phyloP scores from a whole-genome alignment of 2,329 filamentous ascomycete species.

The Monilinia polystroma region DNA sequence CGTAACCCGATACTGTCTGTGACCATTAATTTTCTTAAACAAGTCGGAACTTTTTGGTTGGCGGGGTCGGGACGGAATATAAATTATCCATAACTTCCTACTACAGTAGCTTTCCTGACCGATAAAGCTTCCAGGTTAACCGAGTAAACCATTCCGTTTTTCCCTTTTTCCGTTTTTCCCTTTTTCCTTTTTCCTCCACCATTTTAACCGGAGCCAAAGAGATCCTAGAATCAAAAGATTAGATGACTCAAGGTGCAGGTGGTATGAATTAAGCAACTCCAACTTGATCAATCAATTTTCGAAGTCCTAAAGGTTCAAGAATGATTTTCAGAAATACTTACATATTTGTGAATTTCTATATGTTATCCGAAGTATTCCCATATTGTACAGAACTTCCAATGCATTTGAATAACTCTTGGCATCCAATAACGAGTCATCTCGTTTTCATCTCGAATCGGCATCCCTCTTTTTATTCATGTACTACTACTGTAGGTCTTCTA shows the following conservation, averaged over 20 bases:
- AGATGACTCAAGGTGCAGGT: too few species aligned
- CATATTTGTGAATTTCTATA: not conserved
- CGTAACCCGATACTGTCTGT: not conserved
- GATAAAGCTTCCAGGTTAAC: slow-evolving; percentile 2
- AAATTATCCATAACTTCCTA: not conserved
- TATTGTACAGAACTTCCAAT: not conserved
- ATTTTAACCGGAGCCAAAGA: not conserved
- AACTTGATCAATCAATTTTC: not conserved
- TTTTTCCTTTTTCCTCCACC: not conserved
- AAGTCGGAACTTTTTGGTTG: not conserved
- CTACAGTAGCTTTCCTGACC: not conserved
- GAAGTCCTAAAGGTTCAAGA: not conserved
- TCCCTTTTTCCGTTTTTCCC: not conserved
- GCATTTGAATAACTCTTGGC: not conserved
- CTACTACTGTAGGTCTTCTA: too few species aligned
- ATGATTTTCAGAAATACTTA: not conserved
- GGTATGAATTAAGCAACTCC: too few species aligned
- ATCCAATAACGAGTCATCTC: not conserved
- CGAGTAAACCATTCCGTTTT: not conserved
- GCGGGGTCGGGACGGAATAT: slow-evolving; percentile 7
- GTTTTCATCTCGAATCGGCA: too few species aligned
- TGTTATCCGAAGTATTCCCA: slow-evolving; percentile 8
- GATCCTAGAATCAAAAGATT: too few species aligned
- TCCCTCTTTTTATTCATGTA: not conserved
- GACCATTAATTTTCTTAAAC: too few species aligned